Percentiles rank a stretch among this genome's conserved stretches.
phyloP scores from a whole-genome alignment of 106 monocot species.

The Iris macrosiphon region DNA sequence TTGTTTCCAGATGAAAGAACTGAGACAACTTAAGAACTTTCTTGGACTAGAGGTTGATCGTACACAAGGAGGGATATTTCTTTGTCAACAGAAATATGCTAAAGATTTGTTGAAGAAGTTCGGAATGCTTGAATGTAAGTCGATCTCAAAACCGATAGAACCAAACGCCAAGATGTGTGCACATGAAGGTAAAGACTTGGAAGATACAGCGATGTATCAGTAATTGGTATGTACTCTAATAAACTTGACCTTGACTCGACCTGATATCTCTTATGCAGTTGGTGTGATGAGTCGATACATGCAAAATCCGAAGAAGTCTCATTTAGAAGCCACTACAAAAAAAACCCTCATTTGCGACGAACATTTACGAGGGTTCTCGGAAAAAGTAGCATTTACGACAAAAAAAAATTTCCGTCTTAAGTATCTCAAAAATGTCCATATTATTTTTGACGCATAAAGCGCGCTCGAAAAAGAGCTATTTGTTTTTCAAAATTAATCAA shows the following conservation, averaged over 20 bases:
- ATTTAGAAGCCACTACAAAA: no score
- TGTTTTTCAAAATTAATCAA: no score
- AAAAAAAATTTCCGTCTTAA: no score
- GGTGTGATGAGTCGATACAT: constrained; percentile 15
- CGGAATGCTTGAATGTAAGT: constrained; percentile 17
- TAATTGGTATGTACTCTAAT: constrained; percentile 24
- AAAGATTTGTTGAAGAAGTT: constrained; percentile 18
- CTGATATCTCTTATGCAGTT: constrained; percentile 10
- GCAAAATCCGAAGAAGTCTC: constrained; percentile 17
- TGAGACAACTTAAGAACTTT: constrained; percentile 23
- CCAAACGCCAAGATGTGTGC: constrained; percentile 8
- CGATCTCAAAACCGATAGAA: constrained; percentile 16
- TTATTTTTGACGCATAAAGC: no score
- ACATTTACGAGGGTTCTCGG: no score
- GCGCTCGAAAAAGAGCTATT: no score
- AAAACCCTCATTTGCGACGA: no score
- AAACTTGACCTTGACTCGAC: constrained; percentile 21
- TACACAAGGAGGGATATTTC: constrained; percentile 14
- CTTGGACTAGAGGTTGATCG: constrained; percentile 14
- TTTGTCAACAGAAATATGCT: constrained; percentile 23
- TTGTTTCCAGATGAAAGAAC: constrained; percentile 10
- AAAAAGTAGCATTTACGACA: no score
- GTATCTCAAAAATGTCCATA: no score
- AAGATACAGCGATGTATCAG: constrained; percentile 17
- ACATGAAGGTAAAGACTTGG: constrained; percentile 19